Evolutionary conservation across 1,284 basidiomycete species (phyloP).

Genomic region (Cerioporus squamosus): DNA sequence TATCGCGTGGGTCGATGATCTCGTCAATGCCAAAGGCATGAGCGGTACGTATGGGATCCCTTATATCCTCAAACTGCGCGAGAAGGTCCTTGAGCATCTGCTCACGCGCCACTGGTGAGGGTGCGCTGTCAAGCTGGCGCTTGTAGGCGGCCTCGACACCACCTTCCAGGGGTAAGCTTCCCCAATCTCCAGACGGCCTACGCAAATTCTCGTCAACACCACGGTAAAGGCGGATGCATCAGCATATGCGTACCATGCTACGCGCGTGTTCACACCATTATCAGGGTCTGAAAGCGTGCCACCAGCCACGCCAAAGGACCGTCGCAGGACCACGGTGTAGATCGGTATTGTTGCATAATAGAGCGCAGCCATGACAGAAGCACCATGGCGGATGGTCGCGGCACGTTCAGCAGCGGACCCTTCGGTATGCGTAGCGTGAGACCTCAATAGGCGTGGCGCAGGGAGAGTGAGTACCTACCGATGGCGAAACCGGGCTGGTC

Average conservation of each 20-base stretch:
- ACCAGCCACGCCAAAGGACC: slow-evolving; percentile 48
- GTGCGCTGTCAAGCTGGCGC: slow-evolving; percentile 40
- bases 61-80: slow-evolving; percentile 43
- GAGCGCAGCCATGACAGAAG: slow-evolving; percentile 44
- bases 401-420: slow-evolving; percentile 45
- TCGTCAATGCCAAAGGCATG: slow-evolving; percentile 47
- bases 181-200: slow-evolving; percentile 51
- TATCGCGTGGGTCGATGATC: slow-evolving; percentile 48
- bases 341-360: slow-evolving; percentile 44
- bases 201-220: background rate
- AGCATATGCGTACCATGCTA: slow-evolving; percentile 43
- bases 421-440: background rate
- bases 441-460: no score
- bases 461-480: slow-evolving; percentile 1
- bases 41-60: slow-evolving; percentile 42
- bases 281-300: slow-evolving; percentile 44
- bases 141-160: slow-evolving; percentile 51
- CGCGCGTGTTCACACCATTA: slow-evolving; percentile 40
- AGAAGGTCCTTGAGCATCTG: slow-evolving; percentile 42
- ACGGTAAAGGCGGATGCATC: background rate
- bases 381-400: slow-evolving; percentile 47
- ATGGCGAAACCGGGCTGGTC: slow-evolving; percentile 46
- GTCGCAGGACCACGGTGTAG: slow-evolving; percentile 44
- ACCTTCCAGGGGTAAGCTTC: slow-evolving; percentile 47
- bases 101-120: slow-evolving; percentile 39